Base-by-base conservation (phyloP, 495 filamentous ascomycete genomes). In the Margaritispora aquatica region DNA sequence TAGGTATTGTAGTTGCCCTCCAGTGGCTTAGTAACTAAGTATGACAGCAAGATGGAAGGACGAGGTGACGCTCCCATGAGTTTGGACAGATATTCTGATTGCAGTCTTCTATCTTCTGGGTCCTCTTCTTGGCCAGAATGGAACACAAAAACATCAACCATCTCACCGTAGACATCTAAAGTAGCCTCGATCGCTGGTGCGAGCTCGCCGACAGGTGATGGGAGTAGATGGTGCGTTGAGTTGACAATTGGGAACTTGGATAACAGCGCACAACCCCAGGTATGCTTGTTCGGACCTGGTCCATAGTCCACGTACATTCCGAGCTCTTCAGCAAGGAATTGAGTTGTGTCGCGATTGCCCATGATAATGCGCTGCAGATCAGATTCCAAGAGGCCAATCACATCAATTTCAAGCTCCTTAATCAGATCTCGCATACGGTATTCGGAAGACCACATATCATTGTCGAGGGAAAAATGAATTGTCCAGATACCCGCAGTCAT, bases 111-210 rank as follows among this genome's bases (percentile, higher is more conserved):
- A 65, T 99, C 95, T 66, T 97, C 93, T 0, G 86, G 85, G 64
- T 99, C 95, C 71, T 99, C 95, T 72, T 99, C 95, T 69, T 99
- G 95, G 20, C 95, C 95, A 13, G 94, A 97, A 74, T 99, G 95
- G 84, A 99, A 99, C 54, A 99, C 94, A 55, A 97, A 88, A 4
- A 97, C 89, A 64, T 99, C 95, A 31, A 97, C 80, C 64, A 88
- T 73, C 69, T 91, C 85, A 24, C 91, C 95, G 69, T 99, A 97
- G 63, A 88, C 84, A 68, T 97, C 90, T 19, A 99, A 79, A 1
- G 93, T 97, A 15, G 95, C 95, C 63, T 97, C 86, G 63, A 99
- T 97, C 27, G 95, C 94, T 5, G 95, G 95, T 5, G 95, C 95
- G 26, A 99, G 81, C 71, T 99, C 95, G 57, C 95, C 95, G 8